Base-by-base conservation (phyloP, 108 stramenopile species). In the Pseudonitzschia delicatissima region DNA sequence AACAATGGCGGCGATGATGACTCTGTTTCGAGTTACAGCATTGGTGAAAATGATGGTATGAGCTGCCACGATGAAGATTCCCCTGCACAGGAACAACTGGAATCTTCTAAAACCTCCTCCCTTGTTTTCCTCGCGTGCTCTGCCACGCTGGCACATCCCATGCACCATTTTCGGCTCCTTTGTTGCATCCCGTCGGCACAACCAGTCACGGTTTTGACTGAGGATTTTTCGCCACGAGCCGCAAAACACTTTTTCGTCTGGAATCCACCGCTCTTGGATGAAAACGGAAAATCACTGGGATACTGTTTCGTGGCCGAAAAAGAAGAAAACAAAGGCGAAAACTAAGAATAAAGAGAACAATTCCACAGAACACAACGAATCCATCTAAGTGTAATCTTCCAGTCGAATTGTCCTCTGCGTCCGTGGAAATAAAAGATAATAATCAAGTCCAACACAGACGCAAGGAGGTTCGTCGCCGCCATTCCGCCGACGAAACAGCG, bases 401-500 rank as follows among this genome's bases (percentile, higher is more conserved):
- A 27, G 39, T 62, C 23, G 37, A 40, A 18, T 29, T 62, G 2
- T 18, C 23, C 34, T 57, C 32, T n/a, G 7, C 21, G 12, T 18
- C 28, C 15, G 6, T 47, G n/a, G 55, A 37, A 63, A 32, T 25
- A 17, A 33, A 42, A 33, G 42, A 50, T 33, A 49, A 62, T 0
- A 61, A 57, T 12, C 8, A 18, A 2, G 23, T 4, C 50, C 23
- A 57, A 25, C 18, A 26, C 52, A 31, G 23, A 15, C 29, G 36
- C 31, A 60, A 34, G 47, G 31, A 49, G 27, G 25, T 61, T 20
- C 29, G 67, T 27, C 60, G 69, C 32, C 81, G 88, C 5, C 91
- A 93, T 64, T 83, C 91, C 39, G 91, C 91, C 2, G 96, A 95
- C 51, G 98, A 99, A 68, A 96, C 95, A n/a, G 96, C 96, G 2